phyloP scores from a whole-genome alignment of 768 basidiomycete species.

The Suillus weaverae region DNA sequence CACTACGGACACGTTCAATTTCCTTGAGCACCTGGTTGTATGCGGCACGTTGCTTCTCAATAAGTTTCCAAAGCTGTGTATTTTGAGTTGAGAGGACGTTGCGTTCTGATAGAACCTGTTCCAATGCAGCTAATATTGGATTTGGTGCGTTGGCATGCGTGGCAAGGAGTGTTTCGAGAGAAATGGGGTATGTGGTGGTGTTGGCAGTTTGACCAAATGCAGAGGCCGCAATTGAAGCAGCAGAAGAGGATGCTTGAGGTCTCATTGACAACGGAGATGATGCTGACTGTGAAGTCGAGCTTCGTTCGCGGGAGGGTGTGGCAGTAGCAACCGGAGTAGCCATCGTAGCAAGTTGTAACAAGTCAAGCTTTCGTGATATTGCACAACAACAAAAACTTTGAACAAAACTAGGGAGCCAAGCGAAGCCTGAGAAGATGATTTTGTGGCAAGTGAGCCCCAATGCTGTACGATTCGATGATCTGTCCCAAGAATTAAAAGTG shows the following conservation, averaged over 20 bases:
- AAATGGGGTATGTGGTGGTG: conserved; percentile 36
- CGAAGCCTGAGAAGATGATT: neutral
- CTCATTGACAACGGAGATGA: conserved; percentile 33
- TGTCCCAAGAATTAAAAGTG: neutral
- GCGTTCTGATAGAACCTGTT: conserved; percentile 75
- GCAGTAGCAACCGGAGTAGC: conserved; percentile 12
- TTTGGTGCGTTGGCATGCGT: conserved; percentile 53
- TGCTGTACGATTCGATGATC: neutral
- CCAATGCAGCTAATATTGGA: conserved; percentile 62
- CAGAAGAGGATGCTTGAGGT: conserved; percentile 32
- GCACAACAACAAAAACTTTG: conserved; percentile 1
- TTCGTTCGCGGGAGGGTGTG: conserved; percentile 24
- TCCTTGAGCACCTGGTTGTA: conserved; percentile 82
- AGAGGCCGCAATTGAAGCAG: conserved; percentile 27
- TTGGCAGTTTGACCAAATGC: conserved; percentile 29
- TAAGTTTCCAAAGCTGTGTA: conserved; percentile 89
- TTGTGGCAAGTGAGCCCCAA: neutral
- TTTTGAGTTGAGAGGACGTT: conserved; percentile 83
- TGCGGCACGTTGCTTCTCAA: conserved; percentile 87
- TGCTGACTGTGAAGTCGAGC: conserved; percentile 20
- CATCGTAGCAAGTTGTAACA: conserved; percentile 1
- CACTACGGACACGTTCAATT: conserved; percentile 77
- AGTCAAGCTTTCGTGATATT: neutral
- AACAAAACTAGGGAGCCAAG: neutral
- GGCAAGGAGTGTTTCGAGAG: conserved; percentile 55